Base-by-base conservation (phyloP, 768 basidiomycete genomes). In the Kwoniella heveanensis region DNA sequence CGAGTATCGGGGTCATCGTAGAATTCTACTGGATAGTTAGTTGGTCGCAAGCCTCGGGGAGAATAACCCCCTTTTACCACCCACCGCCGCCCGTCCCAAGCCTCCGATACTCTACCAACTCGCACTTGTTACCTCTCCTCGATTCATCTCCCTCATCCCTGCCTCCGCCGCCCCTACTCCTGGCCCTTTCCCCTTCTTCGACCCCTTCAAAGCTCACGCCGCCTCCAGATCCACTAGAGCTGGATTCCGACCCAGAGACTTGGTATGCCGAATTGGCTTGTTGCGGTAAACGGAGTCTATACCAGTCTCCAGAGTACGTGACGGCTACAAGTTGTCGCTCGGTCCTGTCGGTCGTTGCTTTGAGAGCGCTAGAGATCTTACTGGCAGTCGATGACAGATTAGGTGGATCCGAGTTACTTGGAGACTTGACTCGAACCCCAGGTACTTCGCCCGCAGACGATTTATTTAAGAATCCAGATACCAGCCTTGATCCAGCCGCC, bases 221-320 rank as follows among this genome's bases (percentile, higher is more conserved):
- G 17, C 39, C 39, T 17, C 10, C 39, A 9, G 8, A 19, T 3
- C 39, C 39, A 13, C 32, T 13, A 44, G 39, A 10, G 8, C 17
- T 17, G 10, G 15, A 44, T 44, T 8, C 39, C 19, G 39, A 44
- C 10, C 39, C 15, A 10, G 39, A 44, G 3, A 8, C 17, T 44
- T 44, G 8, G 19, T 3, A 44, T 44, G 39, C 15, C 3, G 39
- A 44, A 4, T 9, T 19, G 39, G 39, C 39, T 10, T 44, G 9
- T 19, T 46, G 27, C 15, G 80, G 78, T 37, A 81, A 70, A n/a
- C 77, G 57, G 1, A 81, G 66, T 4, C 80, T 70, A 66, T 79
- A 81, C 74, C 75, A 81, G n/a, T 80, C 79, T 10, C 80, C 80
- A 13, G 74, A 69, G 58, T 76, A 76, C 0, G 78, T 81, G 53